A percentile compares a stretch with the other conserved stretches of the same genome.
Evolutionary conservation across 192 early-diverging fungal species (phyloP).

Genomic region (Coemansia sp.): DNA sequence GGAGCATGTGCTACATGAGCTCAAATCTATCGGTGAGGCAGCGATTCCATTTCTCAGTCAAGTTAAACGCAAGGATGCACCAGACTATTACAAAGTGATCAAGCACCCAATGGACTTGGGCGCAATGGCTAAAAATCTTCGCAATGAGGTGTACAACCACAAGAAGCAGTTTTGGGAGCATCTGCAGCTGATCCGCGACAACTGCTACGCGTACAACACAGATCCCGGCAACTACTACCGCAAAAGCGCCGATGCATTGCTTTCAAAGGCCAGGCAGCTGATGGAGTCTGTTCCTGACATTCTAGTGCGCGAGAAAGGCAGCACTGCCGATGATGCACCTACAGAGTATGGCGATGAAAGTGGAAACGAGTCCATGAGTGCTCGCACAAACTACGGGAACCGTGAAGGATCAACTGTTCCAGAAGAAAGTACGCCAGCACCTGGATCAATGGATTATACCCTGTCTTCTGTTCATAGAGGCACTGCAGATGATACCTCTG

Average conservation of each 20-base stretch:
- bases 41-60: slow-evolving; percentile 82
- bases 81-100: slow-evolving; percentile 93
- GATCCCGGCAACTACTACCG: slow-evolving; percentile 87
- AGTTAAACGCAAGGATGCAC: slow-evolving; percentile 86
- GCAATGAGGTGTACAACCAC: slow-evolving; percentile 74
- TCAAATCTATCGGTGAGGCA: slow-evolving; percentile 81
- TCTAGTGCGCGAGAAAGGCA: slow-evolving; percentile 62
- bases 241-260: slow-evolving; percentile 80
- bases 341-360: slow-evolving; percentile 60
- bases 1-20: slow-evolving; percentile 78
- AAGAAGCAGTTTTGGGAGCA: slow-evolving; percentile 89
- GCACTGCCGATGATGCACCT: slow-evolving; percentile 59
- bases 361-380: slow-evolving; percentile 54
- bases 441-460: slow-evolving; percentile 10
- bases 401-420: slow-evolving; percentile 28
- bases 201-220: slow-evolving; percentile 91
- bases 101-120: slow-evolving; percentile 94
- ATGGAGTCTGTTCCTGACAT: slow-evolving; percentile 85
- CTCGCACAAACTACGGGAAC: slow-evolving; percentile 19
- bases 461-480: slow-evolving; percentile 2
- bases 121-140: slow-evolving; percentile 86
- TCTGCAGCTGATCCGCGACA: slow-evolving; percentile 85
- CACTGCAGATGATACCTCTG: slow-evolving; percentile 2
- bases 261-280: slow-evolving; percentile 69
- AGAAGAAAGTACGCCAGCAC: slow-evolving; percentile 33